phyloP scores from a whole-genome alignment of 306 rosid genomes.

The Cucumis sativus region Cucumber_9930_V3 NC_026661.2:17514001-17514500 shows the following conservation, averaged over 20 bases:
- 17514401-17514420: slow-evolving; percentile 3
- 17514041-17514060: slow-evolving; percentile 54
- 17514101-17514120: slow-evolving; percentile 17
- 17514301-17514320: slow-evolving; percentile 13
- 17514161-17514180: slow-evolving; percentile 43
- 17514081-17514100: slow-evolving; percentile 13
- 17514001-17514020: slow-evolving; percentile 77
- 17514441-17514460: background rate
- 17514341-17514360: slow-evolving; percentile 1
- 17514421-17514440: background rate
- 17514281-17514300: slow-evolving; percentile 13
- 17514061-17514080: slow-evolving; percentile 22
- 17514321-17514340: background rate
- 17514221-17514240: slow-evolving; percentile 77
- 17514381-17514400: background rate
- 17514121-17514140: background rate
- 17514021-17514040: slow-evolving; percentile 80
- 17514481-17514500: background rate
- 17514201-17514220: slow-evolving; percentile 81
- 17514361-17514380: background rate
- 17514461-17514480: background rate
- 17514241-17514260: slow-evolving; percentile 82
- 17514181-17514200: slow-evolving; percentile 89
- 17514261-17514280: slow-evolving; percentile 66
- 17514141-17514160: slow-evolving; percentile 36